Evolutionary conservation across 139 green algal genomes (phyloP), one percentile per base, ranked within the genome.

Genomic region (Gonium pectorale): DNA sequence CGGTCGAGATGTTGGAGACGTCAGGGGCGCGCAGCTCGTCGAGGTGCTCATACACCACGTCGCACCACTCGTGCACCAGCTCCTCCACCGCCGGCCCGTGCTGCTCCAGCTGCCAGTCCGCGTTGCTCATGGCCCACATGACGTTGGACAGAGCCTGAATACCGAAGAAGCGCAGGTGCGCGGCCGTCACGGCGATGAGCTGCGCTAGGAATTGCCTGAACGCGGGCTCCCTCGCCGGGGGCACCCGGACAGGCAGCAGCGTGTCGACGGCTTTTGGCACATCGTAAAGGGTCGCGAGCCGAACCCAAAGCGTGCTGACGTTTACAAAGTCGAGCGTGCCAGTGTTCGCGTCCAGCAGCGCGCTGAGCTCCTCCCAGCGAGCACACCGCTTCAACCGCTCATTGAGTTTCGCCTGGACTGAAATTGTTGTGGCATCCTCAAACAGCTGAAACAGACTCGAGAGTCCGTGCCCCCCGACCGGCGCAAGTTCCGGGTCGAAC

Each of bases 51-150:
- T n/a, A 15, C 5, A 83, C 43, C 22, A 15, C 33, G 2, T 5
- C n/a, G 31, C 62, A 74, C 77, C 60, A 73, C 31, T 64, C 5
- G 0, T 38, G 44, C 77, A 73, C 29, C 60, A 83, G 62, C 60
- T 63, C 64, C 7, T 17, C 43, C 15, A 73, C 60, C 4, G 60
- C 77, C 29, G 77, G 60, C 41, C 73, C 62, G 63, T 83, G 63
- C 77, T 64, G 60, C 21, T 73, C 62, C 60, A 83, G 77, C 26
- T 64, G 41, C 77, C 77, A 83, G 46, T 83, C 62, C 0, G 43
- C 62, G 22, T 83, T 73, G 77, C 77, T 83, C 27, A 83, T 41
- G 24, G 77, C 77, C 77, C 77, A 83, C 43, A 73, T 64, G 9
- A 83, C 77, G 33, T 83, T 73, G 7, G 75, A 40, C 6, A 83